Percentiles rank a stretch among this genome's conserved stretches.
These are phyloP conservation scores for Ceratobasidium sp. DNA, from an alignment of 1,284 basidiomycete species.

Conservation along the genomic window DNA sequence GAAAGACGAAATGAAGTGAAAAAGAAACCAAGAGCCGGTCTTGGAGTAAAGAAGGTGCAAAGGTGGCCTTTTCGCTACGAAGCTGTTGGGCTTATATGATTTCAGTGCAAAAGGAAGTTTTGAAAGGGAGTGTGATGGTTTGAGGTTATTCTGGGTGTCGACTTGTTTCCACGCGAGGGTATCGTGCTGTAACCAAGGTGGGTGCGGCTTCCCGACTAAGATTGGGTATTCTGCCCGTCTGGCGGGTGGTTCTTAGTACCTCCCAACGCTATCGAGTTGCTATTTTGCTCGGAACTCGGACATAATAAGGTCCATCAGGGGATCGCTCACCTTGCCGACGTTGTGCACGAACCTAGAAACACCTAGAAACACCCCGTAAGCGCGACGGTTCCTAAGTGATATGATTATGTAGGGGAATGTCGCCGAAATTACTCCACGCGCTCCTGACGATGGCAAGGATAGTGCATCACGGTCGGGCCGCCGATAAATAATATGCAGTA, in stretches of 20 bases:
- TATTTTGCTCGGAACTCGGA: too few relatives aligned
- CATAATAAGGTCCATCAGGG: background rate
- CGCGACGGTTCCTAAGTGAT: slow-evolving; percentile 8
- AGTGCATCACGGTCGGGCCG: too few relatives aligned
- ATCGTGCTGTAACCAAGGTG: slow-evolving; percentile 34
- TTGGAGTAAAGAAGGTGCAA: slow-evolving; percentile 53
- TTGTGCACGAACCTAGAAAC: slow-evolving; percentile 5
- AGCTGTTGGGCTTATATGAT: slow-evolving; percentile 35
- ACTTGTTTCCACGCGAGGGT: slow-evolving; percentile 24
- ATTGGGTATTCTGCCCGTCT: background rate
- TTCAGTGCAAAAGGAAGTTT: background rate
- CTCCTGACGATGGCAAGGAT: too few relatives aligned
- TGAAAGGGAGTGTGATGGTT: background rate
- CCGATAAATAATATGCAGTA: too few relatives aligned
- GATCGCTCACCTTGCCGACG: slow-evolving; percentile 31
- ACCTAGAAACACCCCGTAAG: background rate
- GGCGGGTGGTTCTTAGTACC: background rate
- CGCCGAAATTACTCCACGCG: slow-evolving; percentile 30
- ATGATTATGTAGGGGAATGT: background rate
- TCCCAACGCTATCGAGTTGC: too few relatives aligned
- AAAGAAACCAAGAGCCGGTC: slow-evolving; percentile 61
- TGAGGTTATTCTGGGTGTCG: background rate
- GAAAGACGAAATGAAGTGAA: slow-evolving; percentile 47
- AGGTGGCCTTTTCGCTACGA: slow-evolving; percentile 40
- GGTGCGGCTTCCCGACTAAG: background rate